Percentiles rank a stretch among this genome's conserved stretches.
Evolutionary conservation across 2,329 filamentous ascomycete genomes (phyloP).

Genomic region (Fusarium subtropicale): DNA sequence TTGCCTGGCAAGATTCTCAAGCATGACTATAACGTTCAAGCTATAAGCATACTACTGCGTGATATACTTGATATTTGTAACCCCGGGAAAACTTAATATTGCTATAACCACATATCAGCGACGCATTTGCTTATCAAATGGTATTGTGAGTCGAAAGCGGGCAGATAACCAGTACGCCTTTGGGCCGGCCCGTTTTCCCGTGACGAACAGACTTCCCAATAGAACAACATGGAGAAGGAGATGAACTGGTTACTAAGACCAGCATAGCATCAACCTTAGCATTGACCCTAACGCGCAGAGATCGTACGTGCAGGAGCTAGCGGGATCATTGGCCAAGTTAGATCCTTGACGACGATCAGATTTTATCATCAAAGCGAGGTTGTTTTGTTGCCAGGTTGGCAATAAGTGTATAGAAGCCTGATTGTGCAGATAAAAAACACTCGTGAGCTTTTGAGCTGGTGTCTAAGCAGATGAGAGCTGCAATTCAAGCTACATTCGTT

Average conservation of each 20-base stretch:
- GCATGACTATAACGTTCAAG: not conserved
- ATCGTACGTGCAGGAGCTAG: slow-evolving; percentile 6
- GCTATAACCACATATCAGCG: not conserved
- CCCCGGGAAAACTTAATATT: not conserved
- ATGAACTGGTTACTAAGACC: not conserved
- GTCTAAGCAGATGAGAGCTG: not conserved
- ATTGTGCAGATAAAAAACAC: too few relatives aligned
- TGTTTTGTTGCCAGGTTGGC: not conserved
- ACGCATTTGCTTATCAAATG: not conserved
- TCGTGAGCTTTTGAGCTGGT: not conserved
- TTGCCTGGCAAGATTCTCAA: not conserved
- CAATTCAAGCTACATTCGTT: not conserved
- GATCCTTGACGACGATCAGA: slow-evolving; percentile 27
- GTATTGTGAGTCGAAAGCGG: not conserved
- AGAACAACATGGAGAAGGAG: not conserved
- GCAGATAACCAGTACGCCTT: not conserved
- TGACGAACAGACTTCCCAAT: not conserved
- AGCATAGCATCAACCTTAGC: slow-evolving; percentile 3
- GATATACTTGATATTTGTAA: not conserved
- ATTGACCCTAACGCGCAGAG: not conserved
- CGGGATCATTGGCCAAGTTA: slow-evolving; percentile 12
- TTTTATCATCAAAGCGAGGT: slow-evolving; percentile 6
- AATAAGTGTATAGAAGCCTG: not conserved
- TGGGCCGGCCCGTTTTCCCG: slow-evolving; percentile 22
- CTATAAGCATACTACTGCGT: not conserved